Percentiles rank a stretch among this genome's conserved stretches.
These are phyloP conservation scores for Quillaja saponaria DNA, from an alignment of 306 rosid genomes.

Conservation along the genomic window DNA sequence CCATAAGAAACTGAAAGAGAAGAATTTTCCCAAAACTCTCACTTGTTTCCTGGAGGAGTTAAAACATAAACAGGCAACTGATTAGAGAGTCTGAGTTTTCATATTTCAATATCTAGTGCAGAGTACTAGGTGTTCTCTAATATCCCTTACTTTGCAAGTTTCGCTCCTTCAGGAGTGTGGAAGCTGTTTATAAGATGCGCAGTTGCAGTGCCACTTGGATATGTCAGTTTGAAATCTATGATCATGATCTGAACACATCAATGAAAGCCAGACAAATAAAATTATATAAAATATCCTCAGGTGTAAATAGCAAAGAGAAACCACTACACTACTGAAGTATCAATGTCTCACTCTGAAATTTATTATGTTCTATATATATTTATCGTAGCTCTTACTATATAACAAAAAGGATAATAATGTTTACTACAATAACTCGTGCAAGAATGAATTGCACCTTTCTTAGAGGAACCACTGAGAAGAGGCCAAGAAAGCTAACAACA, in stretches of 20 bases:
- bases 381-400: no score
- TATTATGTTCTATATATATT: no score
- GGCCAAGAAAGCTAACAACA: conserved; percentile 60
- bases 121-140: background rate
- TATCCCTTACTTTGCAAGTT: conserved; percentile 50
- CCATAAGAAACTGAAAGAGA: conserved; percentile 51
- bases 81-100: conserved; percentile 13
- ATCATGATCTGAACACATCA: conserved; percentile 46
- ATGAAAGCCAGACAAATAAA: conserved; percentile 20
- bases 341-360: background rate
- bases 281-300: background rate
- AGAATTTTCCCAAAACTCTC: conserved; percentile 50
- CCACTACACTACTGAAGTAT: background rate
- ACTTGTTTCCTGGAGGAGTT: conserved; percentile 46
- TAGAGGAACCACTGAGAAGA: conserved; percentile 56
- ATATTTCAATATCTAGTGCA: conserved; percentile 10
- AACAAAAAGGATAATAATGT: background rate
- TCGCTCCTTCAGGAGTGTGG: conserved; percentile 67
- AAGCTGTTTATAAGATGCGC: conserved; percentile 64
- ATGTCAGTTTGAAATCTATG: conserved; percentile 53
- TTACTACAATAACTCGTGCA: conserved; percentile 9
- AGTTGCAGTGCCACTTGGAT: conserved; percentile 71
- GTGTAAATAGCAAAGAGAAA: background rate
- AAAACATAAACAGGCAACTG: background rate
- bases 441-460: conserved; percentile 40